A percentile compares a stretch with the other conserved stretches of the same genome.
These are phyloP conservation scores for Mimosa pudica DNA, from an alignment of 306 rosid genomes.

Conservation along the genomic window DNA sequence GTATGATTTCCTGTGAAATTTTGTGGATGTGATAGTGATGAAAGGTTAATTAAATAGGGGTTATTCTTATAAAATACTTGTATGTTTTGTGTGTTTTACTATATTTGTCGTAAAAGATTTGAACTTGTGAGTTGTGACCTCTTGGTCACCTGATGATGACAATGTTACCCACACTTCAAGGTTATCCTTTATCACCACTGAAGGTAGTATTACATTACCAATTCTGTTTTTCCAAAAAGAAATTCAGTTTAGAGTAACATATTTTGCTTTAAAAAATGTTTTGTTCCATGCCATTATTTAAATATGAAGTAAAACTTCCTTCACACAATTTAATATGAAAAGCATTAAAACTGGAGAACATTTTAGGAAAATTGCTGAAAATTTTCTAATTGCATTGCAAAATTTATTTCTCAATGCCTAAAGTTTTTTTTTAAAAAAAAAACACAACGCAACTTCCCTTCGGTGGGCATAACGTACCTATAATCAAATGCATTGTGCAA, in stretches of 20 bases:
- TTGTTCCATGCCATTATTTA: not conserved
- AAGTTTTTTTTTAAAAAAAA: too few species aligned
- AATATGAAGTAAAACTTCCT: too few species aligned
- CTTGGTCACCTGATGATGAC: not conserved
- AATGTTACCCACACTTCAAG: not conserved
- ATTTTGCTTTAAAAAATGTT: too few species aligned
- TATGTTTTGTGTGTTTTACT: not conserved
- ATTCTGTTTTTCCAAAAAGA: not conserved
- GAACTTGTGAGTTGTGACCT: constrained; percentile 1
- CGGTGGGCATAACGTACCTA: too few species aligned
- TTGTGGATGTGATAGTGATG: not conserved
- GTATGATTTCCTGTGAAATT: not conserved
- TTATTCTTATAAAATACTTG: not conserved
- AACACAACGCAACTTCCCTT: too few species aligned
- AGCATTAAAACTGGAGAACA: too few species aligned
- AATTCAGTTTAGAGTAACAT: not conserved
- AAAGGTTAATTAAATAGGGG: not conserved
- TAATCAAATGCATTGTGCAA: too few species aligned
- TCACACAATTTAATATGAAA: too few species aligned
- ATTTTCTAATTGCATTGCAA: too few species aligned
- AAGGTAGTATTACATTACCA: not conserved
- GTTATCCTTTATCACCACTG: not conserved
- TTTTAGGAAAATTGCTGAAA: too few species aligned
- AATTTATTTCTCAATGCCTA: too few species aligned
- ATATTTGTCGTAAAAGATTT: not conserved